Evolutionary conservation across 805 yeast species (phyloP), one percentile per base, ranked within the genome.

Genomic region (Lipomyces japonicus): DNA sequence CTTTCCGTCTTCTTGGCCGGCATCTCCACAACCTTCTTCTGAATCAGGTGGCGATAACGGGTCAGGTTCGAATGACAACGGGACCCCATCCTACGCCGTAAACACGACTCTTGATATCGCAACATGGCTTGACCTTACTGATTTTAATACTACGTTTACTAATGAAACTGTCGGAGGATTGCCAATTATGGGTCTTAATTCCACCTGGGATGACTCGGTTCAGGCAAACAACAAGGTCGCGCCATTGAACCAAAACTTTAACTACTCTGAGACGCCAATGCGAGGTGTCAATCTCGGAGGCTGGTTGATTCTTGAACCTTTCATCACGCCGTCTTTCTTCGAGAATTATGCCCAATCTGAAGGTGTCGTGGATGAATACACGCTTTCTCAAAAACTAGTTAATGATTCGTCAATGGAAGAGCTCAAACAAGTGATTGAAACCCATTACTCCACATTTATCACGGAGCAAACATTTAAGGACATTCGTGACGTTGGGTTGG

Each of bases 271-370:
- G 19, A 42, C 39, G 26, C 69, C 69, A 0, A 68, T 77, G 37
- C 65, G 76, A 37, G 96, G 96, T 61, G 89, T 88, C 34, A 82
- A 83, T 62, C 68, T 88, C 21, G 95, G 95, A 51, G 95, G 95
- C 37, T 87, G 96, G 95, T 75, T 88, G 40, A 86, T 86, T 1
- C 67, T 87, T 26, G 96, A 88, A 68, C 87, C 95, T 1, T 87
- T 75, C 66, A 86, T 88, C 59, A 85, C 89, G 1, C 95, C 95
- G 1, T 78, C 88, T 1, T 66, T 84, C 41, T 87, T 89, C 63
- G 77, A 74, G 34, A 50, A 74, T 70, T 61, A 58, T 39, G 23
- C 50, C n/a, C 48, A 45, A 10, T 25, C 51, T 18, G 59, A 54
- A 3, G 37, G 72, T 67, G 62, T 78, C 22, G 83, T 82, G 25